Conservation (phyloP, 1,284 basidiomycete genomes). For the Microbotryum lychnidis-dioicae region DNA sequence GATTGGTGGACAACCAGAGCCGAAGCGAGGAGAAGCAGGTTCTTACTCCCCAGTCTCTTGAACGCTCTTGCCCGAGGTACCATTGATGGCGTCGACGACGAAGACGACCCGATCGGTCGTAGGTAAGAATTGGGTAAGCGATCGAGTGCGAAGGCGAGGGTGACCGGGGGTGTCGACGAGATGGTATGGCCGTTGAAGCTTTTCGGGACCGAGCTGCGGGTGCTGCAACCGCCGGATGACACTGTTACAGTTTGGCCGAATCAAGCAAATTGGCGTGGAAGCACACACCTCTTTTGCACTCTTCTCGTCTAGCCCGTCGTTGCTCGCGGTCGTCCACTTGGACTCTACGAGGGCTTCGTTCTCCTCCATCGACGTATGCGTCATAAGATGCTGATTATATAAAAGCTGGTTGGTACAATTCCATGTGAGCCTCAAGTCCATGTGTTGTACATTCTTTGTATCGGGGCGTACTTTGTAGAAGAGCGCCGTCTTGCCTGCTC, state of each 20-base stretch:
- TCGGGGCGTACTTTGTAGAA: slow-evolving; percentile 26
- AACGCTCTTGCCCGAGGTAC: slow-evolving; percentile 28
- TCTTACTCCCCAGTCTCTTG: slow-evolving; percentile 32
- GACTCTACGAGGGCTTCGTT: slow-evolving; percentile 27
- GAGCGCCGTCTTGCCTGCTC: slow-evolving; percentile 32
- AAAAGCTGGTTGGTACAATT: slow-evolving; percentile 19
- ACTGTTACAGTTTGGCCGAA: background rate
- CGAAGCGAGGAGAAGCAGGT: background rate
- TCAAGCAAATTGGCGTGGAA: background rate
- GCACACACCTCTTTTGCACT: slow-evolving; percentile 3
- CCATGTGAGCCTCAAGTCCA: background rate
- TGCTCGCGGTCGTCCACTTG: slow-evolving; percentile 2
- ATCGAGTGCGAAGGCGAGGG: slow-evolving; percentile 32
- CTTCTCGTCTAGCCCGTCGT: background rate
- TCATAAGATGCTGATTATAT: slow-evolving; percentile 23
- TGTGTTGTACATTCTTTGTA: background rate
- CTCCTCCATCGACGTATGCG: slow-evolving; percentile 33
- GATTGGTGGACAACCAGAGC: background rate
- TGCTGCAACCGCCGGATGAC: background rate
- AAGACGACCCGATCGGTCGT: slow-evolving; percentile 32
- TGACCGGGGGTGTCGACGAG: slow-evolving; percentile 35
- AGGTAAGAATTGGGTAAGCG: slow-evolving; percentile 33
- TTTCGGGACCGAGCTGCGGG: background rate
- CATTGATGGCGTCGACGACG: slow-evolving; percentile 23
- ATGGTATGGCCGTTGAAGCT: slow-evolving; percentile 8